Evolutionary conservation across 2,329 filamentous ascomycete species (phyloP), one percentile per base, ranked within the genome.

Genomic region (Tolypocladium tropicale): DNA sequence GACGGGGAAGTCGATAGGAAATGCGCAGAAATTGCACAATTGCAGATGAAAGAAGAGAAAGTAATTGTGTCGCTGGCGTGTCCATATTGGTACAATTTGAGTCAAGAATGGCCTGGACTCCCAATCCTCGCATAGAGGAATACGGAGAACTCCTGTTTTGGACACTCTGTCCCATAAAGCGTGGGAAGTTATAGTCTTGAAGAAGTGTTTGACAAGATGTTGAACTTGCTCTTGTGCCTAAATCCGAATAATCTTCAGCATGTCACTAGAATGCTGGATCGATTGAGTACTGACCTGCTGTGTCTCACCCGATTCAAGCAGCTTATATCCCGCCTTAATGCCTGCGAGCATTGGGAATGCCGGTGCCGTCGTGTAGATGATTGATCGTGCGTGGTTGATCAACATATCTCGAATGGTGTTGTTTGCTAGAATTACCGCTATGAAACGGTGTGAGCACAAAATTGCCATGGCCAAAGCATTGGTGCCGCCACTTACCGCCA

Each of bases 1-100:
- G 2, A 68, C 69, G 1, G 74, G 75, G 53, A 68, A 63, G 7
- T 68, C 68, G 2, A 77, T 65, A 12, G 72, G 62, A 36, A 58
- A 65, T 1, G 54, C 61, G n/a, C 36, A 59, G 53, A 64, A 56
- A n/a, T 53, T 50, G 1, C 53, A 23, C 32, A 59, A 18, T 52
- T 56, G 54, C 18, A 68, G 59, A 52, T 68, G 65, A 53, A 65
- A 62, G 9, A 58, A 56, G 11, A 68, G 59, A 46, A 56, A 68
- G 23, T 48, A 61, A 18, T 58, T 59, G 52, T 66, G 60, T 5
- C 61, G 56, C 43, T 62, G 61, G 18, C 62, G 61, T 4, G 67
- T 68, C 56, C 53, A 62, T 12, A 71, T 46, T 2, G 68, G 61
- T 0, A 68, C 57, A 9, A 73, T 65, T 32, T 72, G 69, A 0